Evolutionary conservation across 495 filamentous ascomycete genomes (phyloP).

Genomic region (Neurospora sp.): DNA sequence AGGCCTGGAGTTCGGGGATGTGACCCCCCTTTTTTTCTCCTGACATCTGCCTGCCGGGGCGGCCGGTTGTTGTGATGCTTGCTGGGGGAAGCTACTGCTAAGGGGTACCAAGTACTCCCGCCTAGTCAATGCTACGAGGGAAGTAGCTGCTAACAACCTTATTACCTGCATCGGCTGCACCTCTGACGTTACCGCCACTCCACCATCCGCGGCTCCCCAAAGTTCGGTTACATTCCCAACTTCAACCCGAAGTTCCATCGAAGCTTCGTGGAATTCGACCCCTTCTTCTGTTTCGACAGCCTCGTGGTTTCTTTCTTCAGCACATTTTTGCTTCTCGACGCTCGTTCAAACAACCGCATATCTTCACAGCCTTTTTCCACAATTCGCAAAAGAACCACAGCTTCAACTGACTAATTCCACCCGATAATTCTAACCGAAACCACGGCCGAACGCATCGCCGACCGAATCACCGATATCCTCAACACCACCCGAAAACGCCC

Average conservation of each 20-base stretch:
- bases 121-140: fast-evolving
- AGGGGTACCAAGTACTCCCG: not conserved
- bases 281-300: not conserved
- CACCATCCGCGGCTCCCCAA: not conserved
- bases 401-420: not conserved
- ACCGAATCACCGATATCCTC: not conserved
- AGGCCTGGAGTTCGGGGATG: not conserved
- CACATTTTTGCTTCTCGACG: not conserved
- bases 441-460: not conserved
- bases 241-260: not conserved
- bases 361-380: not conserved
- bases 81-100: not conserved
- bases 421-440: not conserved
- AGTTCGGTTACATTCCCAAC: not conserved
- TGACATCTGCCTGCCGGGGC: not conserved
- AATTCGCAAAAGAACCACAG: not conserved
- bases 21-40: not conserved
- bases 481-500: not conserved
- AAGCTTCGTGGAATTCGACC: not conserved
- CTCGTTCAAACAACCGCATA: not conserved
- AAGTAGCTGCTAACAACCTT: not conserved
- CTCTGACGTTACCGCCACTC: not conserved
- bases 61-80: not conserved
- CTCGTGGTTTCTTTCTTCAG: not conserved
- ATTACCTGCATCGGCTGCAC: not conserved